Evolutionary conservation across 2,329 filamentous ascomycete species (phyloP).

Genomic region (Hymenoscyphus fructigenus): DNA sequence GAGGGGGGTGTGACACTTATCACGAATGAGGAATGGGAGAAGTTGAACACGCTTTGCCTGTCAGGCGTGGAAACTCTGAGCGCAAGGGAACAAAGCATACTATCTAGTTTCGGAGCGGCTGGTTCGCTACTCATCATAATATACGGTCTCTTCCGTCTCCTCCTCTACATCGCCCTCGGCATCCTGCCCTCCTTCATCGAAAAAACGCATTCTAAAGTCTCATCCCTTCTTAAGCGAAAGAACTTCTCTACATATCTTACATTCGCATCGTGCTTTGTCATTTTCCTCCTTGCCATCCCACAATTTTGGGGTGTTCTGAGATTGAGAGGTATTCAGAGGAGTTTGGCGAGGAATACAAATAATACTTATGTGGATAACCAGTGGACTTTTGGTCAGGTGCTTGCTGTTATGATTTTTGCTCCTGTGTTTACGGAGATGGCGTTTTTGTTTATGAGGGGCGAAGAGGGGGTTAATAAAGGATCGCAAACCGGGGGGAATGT

Average conservation of each 20-base stretch:
- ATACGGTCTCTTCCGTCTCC: neutral
- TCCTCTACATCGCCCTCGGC: neutral
- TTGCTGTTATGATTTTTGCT: slow-evolving; percentile 19
- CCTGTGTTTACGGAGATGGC: slow-evolving; percentile 16
- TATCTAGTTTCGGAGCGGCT: neutral
- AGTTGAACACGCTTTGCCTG: neutral
- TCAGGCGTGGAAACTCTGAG: neutral
- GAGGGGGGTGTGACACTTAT: slow-evolving; percentile 14
- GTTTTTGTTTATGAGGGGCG: neutral
- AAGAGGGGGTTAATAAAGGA: neutral
- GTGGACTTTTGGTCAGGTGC: slow-evolving; percentile 22
- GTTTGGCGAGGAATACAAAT: slow-evolving; percentile 10
- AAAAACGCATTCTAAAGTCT: neutral
- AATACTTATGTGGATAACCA: slow-evolving; percentile 19
- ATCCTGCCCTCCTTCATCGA: neutral
- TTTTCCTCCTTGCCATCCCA: slow-evolving; percentile 8
- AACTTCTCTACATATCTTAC: neutral
- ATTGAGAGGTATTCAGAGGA: slow-evolving; percentile 15
- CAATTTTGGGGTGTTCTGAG: slow-evolving; percentile 18
- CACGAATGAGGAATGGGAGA: slow-evolving; percentile 13
- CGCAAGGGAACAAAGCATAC: neutral
- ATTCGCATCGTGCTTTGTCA: neutral
- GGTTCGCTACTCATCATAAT: neutral
- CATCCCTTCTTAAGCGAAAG: neutral
- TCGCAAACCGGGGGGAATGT: neutral